Base-by-base conservation (phyloP, 345 rosid genomes). In the Corymbia maculata region DNA sequence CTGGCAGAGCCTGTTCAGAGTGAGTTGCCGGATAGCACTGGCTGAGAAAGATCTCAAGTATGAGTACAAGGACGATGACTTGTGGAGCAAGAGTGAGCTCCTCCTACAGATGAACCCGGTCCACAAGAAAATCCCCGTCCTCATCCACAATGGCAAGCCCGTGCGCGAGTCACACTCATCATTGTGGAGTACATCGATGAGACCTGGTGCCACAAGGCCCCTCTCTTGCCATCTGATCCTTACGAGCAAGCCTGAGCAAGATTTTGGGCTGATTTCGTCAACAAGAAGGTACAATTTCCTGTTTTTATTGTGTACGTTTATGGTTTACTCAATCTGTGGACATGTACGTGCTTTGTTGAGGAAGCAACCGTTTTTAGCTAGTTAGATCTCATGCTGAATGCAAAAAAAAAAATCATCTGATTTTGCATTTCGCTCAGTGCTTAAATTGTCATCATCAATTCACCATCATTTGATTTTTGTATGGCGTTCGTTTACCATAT, bases 171-270 rank as follows among this genome's bases (percentile, higher is more conserved):
- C 86, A 5, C 52, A 5, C 52, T 50, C 19, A 13, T n/a, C 22
- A 85, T 87, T 4, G 61, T 85, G 8, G 64, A 90, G 53, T 90
- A 88, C 52, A 90, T 90, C 13, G 89, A 90, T n/a, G 89, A 90
- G 59, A 85, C 45, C 26, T 88, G 89, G 91, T 16, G 49, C 15
- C 51, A 57, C 47, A 30, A 24, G 32, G 30, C 87, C 52, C 79
- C 89, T 9, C 53, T 90, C 44, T 59, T 88, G 68, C 90, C 91
- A 22, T 66, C 86, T 13, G 86, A 88, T 79, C 89, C 90, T 45
- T 85, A 87, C 52, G 28, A 66, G 47, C 36, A 70, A 85, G 88
- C 90, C 13, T 59, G 70, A 14, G 87, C 90, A 5, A 84, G 88
- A 55, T 88, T 80, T 52, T 90, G 90, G 88, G 87, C 51, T 17